Conservation (phyloP, 2,329 filamentous ascomycete genomes). For the Pestalotiopsis sp. region DNA sequence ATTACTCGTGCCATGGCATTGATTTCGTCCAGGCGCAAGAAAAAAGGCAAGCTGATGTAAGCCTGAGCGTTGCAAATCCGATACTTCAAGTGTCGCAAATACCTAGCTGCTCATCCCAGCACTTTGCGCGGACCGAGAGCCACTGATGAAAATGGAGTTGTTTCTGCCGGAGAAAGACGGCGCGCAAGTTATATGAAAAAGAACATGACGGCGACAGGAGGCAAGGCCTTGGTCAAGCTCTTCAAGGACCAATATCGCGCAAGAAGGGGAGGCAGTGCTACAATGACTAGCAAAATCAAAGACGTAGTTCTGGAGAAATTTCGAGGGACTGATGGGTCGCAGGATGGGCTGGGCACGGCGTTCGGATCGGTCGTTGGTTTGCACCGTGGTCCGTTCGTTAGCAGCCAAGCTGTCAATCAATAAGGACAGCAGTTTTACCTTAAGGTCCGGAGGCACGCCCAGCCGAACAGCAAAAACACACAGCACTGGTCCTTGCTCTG, state of each 20-base stretch:
- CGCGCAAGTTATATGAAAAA: neutral
- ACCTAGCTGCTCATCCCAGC: neutral
- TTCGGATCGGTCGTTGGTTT: neutral
- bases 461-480: no score
- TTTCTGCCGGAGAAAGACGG: neutral
- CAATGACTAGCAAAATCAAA: neutral
- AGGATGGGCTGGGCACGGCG: neutral
- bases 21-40: neutral
- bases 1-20: conserved; percentile 18
- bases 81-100: neutral
- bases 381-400: neutral
- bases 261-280: neutral
- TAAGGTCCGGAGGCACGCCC: no score
- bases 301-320: neutral
- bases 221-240: neutral
- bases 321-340: no score
- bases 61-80: neutral
- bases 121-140: neutral
- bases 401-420: no score
- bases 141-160: neutral
- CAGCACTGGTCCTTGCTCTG: neutral
- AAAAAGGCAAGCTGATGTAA: neutral
- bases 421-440: no score
- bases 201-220: neutral
- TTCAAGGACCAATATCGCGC: neutral